Percentiles rank a stretch among this genome's conserved stretches.
Conservation (phyloP, 163 green algal species). For the Chlamydomonas reinhardtii region DNA sequence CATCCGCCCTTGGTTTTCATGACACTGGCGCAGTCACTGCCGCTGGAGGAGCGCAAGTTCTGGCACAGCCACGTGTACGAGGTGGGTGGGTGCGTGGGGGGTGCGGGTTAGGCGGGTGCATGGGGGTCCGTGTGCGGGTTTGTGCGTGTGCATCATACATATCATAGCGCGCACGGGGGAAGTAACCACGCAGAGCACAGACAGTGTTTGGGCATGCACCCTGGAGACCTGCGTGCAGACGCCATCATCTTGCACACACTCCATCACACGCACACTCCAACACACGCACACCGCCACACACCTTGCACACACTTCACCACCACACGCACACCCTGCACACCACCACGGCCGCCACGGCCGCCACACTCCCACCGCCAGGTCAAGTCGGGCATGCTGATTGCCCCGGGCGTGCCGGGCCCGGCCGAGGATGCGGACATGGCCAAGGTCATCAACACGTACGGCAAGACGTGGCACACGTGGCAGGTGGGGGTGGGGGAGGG, state of each 20-base stretch:
- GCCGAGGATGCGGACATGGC: constrained; percentile 77
- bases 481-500: not conserved
- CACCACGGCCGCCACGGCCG: not conserved
- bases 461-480: constrained; percentile 83
- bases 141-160: too few relatives aligned
- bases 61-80: constrained; percentile 81
- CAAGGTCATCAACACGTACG: constrained; percentile 77
- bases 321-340: too few relatives aligned
- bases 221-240: too few relatives aligned
- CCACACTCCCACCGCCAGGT: not conserved
- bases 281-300: too few relatives aligned
- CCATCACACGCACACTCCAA: too few relatives aligned
- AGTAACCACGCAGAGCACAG: too few relatives aligned
- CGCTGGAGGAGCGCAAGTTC: constrained; percentile 79
- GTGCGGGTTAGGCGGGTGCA: too few relatives aligned
- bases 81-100: not conserved
- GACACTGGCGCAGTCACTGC: constrained; percentile 67
- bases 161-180: too few relatives aligned
- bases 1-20: not conserved
- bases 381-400: constrained; percentile 42
- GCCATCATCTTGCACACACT: too few relatives aligned
- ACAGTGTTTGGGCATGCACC: too few relatives aligned
- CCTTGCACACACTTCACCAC: too few relatives aligned
- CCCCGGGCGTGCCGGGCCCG: constrained; percentile 31
- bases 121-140: too few relatives aligned